Conservation (phyloP, 2,329 filamentous ascomycete species). For the Teratosphaeria epicoccoides region DNA sequence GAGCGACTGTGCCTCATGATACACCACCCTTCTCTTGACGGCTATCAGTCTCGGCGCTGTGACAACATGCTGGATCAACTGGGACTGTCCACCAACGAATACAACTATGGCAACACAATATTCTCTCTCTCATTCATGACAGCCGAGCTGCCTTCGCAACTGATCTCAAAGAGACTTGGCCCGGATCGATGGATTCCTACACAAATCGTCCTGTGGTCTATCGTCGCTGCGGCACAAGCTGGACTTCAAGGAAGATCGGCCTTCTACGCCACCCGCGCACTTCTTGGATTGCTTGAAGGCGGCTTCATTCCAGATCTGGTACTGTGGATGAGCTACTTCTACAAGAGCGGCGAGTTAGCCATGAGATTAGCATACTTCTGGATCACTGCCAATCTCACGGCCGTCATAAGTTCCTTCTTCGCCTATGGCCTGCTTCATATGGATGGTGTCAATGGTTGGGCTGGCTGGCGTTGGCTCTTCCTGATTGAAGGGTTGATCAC, state of each 20-base stretch:
- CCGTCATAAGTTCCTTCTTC: slow-evolving; percentile 35
- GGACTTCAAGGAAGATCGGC: slow-evolving; percentile 23
- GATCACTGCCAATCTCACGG: slow-evolving; percentile 46
- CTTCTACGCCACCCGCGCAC: slow-evolving; percentile 29
- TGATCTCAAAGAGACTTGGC: slow-evolving; percentile 36
- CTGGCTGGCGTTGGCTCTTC: slow-evolving; percentile 42
- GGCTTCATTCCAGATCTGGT: slow-evolving; percentile 53
- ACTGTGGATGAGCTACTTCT: slow-evolving; percentile 64
- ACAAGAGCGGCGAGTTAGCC: slow-evolving; percentile 59
- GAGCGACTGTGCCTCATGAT: too few species aligned
- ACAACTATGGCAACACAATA: slow-evolving; percentile 36
- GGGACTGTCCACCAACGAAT: slow-evolving; percentile 41
- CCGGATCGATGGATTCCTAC: slow-evolving; percentile 34
- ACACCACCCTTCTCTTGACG: too few species aligned
- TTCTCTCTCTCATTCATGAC: slow-evolving; percentile 75
- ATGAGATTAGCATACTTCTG: slow-evolving; percentile 60
- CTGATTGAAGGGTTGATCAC: slow-evolving; percentile 37
- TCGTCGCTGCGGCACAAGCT: slow-evolving; percentile 30
- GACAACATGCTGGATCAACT: slow-evolving; percentile 39
- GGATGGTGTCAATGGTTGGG: slow-evolving; percentile 29
- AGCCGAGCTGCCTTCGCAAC: slow-evolving; percentile 29
- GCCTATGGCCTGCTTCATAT: slow-evolving; percentile 29
- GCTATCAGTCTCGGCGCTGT: slow-evolving; percentile 35
- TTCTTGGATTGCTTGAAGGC: slow-evolving; percentile 34
- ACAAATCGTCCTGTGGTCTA: slow-evolving; percentile 34